Evolutionary conservation across 2,329 filamentous ascomycete species (phyloP), one percentile per base, ranked within the genome.

Genomic region (Apiospora kogelbergensis): DNA sequence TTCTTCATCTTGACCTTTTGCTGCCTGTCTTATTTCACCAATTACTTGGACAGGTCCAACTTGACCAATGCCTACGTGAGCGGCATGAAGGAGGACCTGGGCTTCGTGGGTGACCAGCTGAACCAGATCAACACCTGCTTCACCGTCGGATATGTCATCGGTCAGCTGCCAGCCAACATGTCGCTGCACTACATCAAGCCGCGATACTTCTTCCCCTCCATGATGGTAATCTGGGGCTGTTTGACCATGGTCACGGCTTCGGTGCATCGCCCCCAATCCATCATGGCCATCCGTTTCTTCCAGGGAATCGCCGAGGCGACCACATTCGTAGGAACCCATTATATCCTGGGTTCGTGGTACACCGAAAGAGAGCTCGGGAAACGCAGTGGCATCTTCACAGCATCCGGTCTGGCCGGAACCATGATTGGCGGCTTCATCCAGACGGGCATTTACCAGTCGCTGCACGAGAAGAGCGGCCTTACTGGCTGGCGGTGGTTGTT

Each of bases 1-100:
- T 90, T 89, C 73, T 90, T 90, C 78, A 90, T 90, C 72, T 77
- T 90, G 60, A 88, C 86, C 0, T 90, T 90, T 74, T 90, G 88
- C 77, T 90, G 88, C 74, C 74, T 90, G 65, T 85, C 82, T 72
- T 88, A 87, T 73, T 84, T 88, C 68, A 80, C 85, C 72, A 87
- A 87, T 73, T 87, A 87, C n/a, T 81, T 87, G 26, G 85, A 87
- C 73, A 81, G 84, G 26, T 82, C 83, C 3, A 87, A 86, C 71
- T 75, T 88, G 1, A 81, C 81, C 69, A 87, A 87, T 79, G 85
- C 86, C 66, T 87, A 87, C 74, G 84, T 87, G 11, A 85, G 82
- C 13, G 85, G 85, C 26, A 85, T 86, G 81, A 83, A 84, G 69
- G 84, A 87, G 72, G 84, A 87, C 65, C 78, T 87, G 4, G 71